phyloP scores from a whole-genome alignment of 2,329 filamentous ascomycete species.

The Xylariaceae sp. region DNA sequence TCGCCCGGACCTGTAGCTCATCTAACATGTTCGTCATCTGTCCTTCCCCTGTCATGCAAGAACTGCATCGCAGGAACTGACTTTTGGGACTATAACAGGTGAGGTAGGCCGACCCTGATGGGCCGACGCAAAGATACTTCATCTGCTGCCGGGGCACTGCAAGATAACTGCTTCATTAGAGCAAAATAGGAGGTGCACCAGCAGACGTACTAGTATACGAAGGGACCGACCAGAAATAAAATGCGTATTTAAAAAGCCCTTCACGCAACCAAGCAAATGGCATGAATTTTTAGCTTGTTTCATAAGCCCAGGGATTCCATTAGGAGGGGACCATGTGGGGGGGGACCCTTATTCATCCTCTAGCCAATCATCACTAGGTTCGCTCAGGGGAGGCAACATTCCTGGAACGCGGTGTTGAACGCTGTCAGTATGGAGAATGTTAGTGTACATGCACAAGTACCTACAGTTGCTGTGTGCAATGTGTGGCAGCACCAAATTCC shows the following conservation, averaged over 20 bases:
- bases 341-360: conserved; percentile 3
- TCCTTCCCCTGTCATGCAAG: conserved; percentile 21
- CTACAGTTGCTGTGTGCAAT: background rate
- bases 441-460: background rate
- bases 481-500: no score
- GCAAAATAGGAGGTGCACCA: no score
- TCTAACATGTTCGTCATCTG: conserved; percentile 35
- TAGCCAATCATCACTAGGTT: conserved; percentile 10
- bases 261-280: conserved; percentile 7
- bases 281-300: conserved; percentile 26
- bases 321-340: background rate
- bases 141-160: no score
- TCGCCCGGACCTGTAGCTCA: conserved; percentile 10
- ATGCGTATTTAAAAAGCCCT: background rate
- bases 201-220: no score
- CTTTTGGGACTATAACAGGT: no score
- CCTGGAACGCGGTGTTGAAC: conserved; percentile 3
- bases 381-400: background rate
- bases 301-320: conserved; percentile 14
- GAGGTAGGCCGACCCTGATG: no score
- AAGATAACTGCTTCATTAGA: no score
- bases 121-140: no score
- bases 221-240: no score
- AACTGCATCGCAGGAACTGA: no score
- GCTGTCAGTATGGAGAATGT: conserved; percentile 12